Evolutionary conservation across 441 rosid genomes (phyloP), one percentile per base, ranked within the genome.

Genomic region (Eutrema salsugineum): DNA sequence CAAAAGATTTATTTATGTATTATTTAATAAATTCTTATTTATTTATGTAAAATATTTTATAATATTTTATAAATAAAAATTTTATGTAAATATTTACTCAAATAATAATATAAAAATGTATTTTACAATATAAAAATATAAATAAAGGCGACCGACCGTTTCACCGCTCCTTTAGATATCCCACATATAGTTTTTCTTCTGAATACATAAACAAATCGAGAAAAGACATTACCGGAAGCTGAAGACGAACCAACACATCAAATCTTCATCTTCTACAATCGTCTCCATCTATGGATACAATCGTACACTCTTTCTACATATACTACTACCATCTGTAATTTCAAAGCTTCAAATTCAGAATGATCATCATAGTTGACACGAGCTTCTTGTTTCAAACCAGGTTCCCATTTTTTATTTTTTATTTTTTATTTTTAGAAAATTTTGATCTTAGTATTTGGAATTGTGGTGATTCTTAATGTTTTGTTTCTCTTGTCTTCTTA

Each of bases 181-280:
- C 51, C 66, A 16, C 58, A 55, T 16, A 33, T 63, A 1, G 5
- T 38, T 36, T 3, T 6, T 5, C 7, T 32, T 28, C 16, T 43
- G 12, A 43, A 27, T 14, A 50, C 46, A 71, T 68, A 43, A 66
- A 56, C 62, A 77, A 58, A 46, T 70, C 22, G 57, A 2, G 49
- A 54, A 68, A 30, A 67, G 22, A 61, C 38, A 68, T 83, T 75
- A 46, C 47, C 66, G n/a, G 66, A 67, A 68, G 63, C 67, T 54
- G 76, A 43, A 75, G 78, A 75, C 68, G 73, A 68, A 75, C 62
- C 68, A 68, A 32, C 76, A 46, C 66, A 53, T 54, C 59, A 51
- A 49, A 53, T 72, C 68, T 51, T 76, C 59, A 20, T 64, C 63
- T 44, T 60, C 72, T 53, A 28, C 14, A 3, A 2, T 49, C 69